phyloP scores from a whole-genome alignment of 345 rosid species.

The Eucalyptus brandiana region DNA sequence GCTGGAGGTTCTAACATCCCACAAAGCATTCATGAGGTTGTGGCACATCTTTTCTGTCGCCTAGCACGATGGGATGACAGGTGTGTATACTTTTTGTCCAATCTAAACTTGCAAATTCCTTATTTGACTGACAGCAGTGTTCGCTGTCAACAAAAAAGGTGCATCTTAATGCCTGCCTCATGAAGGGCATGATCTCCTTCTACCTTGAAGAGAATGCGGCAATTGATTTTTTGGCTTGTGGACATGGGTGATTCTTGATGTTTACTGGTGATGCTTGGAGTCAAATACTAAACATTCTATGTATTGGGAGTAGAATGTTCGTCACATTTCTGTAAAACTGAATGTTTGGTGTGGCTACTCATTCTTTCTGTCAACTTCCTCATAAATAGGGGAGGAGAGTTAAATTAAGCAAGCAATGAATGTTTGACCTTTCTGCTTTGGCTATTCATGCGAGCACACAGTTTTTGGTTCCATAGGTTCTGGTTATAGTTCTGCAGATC shows the following conservation, averaged over 20 bases:
- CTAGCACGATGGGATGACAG: slow-evolving; percentile 74
- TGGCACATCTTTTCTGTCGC: slow-evolving; percentile 48
- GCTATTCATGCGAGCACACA: neutral
- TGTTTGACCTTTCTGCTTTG: neutral
- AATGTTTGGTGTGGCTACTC: neutral
- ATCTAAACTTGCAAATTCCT: neutral
- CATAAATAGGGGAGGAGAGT: neutral
- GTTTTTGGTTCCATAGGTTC: neutral
- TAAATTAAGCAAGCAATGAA: neutral
- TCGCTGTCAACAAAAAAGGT: neutral
- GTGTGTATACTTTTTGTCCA: neutral
- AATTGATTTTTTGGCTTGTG: neutral
- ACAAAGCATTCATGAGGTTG: slow-evolving; percentile 33
- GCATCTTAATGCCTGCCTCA: neutral
- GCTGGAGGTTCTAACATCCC: slow-evolving; percentile 33
- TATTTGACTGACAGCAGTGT: neutral
- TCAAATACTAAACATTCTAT: neutral
- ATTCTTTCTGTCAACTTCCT: neutral
- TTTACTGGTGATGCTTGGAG: neutral
- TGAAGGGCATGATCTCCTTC: neutral
- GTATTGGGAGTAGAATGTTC: neutral
- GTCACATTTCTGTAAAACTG: neutral
- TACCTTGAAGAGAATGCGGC: neutral
- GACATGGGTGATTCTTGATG: neutral
- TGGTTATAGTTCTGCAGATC: neutral